Base-by-base conservation (phyloP, 441 rosid species). In the Syzygium syzygioides region DNA sequence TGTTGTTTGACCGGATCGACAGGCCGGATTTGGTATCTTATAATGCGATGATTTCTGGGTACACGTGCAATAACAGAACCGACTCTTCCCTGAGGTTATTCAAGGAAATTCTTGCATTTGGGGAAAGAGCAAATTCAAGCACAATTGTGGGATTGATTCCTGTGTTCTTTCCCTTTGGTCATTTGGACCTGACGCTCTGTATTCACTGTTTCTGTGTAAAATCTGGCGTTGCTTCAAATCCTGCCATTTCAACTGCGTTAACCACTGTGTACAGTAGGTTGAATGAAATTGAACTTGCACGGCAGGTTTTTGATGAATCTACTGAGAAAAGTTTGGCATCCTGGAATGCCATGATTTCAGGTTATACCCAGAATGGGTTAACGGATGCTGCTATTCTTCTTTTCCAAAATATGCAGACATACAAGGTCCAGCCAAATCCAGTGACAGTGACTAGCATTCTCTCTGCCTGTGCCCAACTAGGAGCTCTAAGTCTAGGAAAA, bases 331-430 rank as follows among this genome's bases (percentile, higher is more conserved):
- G 94, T 90, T 91, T 95, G 90, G 95, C 97, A 84, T 94, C 95
- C 85, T 96, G 98, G 98, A 96, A 95, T 90, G 95, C 98, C 86
- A 95, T 96, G 96, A 94, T 96, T 84, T 90, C 98, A 9, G 98
- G 98, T 86, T 96, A 93, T 88, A 91, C 97, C 30, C 98, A 96
- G 92, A 96, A 94, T 88, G 98, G 98, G 76, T 91, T 94, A 86
- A 94, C 96, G 57, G 95, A 95, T 86, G 89, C 86, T 6, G 97
- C 97, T 2, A 93, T 96, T 88, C 92, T 94, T 88, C 96, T 95
- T 76, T 96, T 95, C 86, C 94, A 83, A 88, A 94, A 93, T 86
- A 94, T 96, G 98, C 95, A 93, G 91, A 90, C 64, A 59, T 93
- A 91, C 85, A 87, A 90, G 55, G 90, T 95, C 59, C 89, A 86